phyloP scores from a whole-genome alignment of 2,329 filamentous ascomycete genomes.

The Juglanconis sp. region DNA sequence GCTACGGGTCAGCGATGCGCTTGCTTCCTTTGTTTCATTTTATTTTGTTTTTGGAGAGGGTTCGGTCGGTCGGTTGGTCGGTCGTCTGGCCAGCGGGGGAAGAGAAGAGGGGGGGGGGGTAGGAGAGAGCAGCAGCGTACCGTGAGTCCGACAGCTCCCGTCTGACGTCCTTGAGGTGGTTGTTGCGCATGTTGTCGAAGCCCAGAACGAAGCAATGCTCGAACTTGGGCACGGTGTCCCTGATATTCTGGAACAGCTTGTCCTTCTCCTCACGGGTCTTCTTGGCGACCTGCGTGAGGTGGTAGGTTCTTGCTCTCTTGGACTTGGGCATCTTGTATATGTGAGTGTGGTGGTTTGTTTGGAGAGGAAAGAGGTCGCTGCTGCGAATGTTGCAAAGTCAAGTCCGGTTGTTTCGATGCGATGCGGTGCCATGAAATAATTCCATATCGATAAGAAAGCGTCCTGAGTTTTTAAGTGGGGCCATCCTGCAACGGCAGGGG shows the following conservation, averaged over 20 bases:
- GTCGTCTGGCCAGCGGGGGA: background rate
- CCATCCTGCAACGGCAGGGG: background rate
- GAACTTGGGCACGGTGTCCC: slow-evolving; percentile 79
- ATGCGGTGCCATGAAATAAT: background rate
- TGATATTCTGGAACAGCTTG: slow-evolving; percentile 83
- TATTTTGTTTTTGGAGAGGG: background rate
- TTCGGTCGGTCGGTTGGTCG: background rate
- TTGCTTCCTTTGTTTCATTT: background rate
- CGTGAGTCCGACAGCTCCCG: slow-evolving; percentile 80
- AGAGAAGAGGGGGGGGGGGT: background rate
- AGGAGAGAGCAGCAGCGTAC: slow-evolving; percentile 45
- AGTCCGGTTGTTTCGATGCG: background rate
- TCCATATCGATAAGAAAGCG: background rate
- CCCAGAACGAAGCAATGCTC: slow-evolving; percentile 90
- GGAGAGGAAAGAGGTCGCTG: background rate
- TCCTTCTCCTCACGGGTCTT: slow-evolving; percentile 91
- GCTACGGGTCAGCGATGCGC: slow-evolving; percentile 2
- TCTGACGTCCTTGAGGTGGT: slow-evolving; percentile 86
- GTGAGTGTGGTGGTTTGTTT: background rate
- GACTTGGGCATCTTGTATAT: slow-evolving; percentile 81
- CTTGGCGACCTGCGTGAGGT: slow-evolving; percentile 88
- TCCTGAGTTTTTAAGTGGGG: background rate
- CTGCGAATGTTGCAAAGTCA: background rate
- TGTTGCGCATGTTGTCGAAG: slow-evolving; percentile 98
- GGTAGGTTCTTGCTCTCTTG: slow-evolving; percentile 83